Base-by-base conservation (phyloP, 2,329 filamentous ascomycete species). In the Sphaerulina vaccinii region DNA sequence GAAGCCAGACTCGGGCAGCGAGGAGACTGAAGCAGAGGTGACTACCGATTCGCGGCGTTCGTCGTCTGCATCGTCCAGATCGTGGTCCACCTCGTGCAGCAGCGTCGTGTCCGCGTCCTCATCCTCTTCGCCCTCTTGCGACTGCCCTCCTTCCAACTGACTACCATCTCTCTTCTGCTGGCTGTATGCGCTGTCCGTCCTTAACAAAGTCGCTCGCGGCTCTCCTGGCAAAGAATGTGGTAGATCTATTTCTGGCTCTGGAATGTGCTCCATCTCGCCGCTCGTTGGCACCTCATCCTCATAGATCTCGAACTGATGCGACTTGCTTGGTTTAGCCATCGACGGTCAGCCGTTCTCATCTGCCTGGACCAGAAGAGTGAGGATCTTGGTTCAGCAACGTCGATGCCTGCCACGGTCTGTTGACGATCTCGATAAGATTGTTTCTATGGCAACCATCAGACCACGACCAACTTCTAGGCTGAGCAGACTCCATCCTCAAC, bases 21-120 rank as follows among this genome's bases (percentile, higher is more conserved):
- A 67, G 3, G 67, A 69, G 16, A 69, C 57, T 9, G 66, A 65
- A 10, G 65, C 60, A 6, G 55, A 52, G 5, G 65, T 64, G 36
- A 63, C 44, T n/a, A 55, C 55, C 2, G 66, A 67, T 27, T 60
- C 58, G 36, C 61, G 57, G 36, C 63, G 56, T 11, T 52, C 49
- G 15, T 59, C 56, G 29, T 52, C 44, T 21, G 44, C 52, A 21
- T 46, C 39, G 22, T 46, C 45, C 7, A 46, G 18, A 9, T 46
- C 16, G 33, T 23, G 23, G 18, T 46, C 5, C 10, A 13, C 27
- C n/a, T 3, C 27, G 11, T 13, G 21, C n/a, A 33, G 24, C 33
- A 43, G n/a, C 13, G 33, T 27, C 8, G 29, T 22, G 8, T 41
- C 24, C 11, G 21, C 9, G 15, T 42, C n/a, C n/a, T n/a, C 51